phyloP scores from a whole-genome alignment of 768 basidiomycete species.

The Podaxis sp. region DNA sequence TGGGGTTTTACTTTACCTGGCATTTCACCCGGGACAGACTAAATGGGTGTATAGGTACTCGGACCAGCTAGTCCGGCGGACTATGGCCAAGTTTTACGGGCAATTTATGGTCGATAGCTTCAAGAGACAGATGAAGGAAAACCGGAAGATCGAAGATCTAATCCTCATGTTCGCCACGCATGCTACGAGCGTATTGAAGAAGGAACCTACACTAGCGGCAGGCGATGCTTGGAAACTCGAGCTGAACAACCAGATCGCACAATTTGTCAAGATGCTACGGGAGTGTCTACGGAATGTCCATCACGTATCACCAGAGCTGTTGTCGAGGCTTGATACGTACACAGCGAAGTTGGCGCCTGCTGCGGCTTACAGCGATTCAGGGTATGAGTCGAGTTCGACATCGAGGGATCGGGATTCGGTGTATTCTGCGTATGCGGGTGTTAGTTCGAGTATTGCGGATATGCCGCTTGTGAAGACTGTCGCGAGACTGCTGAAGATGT shows the following conservation, averaged over 20 bases:
- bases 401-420: conserved; percentile 58
- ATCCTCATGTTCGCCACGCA: conserved; percentile 95
- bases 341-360: conserved; percentile 75
- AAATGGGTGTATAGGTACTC: conserved; percentile 60
- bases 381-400: conserved; percentile 63
- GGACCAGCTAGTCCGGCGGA: conserved; percentile 85
- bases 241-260: conserved; percentile 87
- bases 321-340: conserved; percentile 81
- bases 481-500: conserved; percentile 71
- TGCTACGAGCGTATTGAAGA: conserved; percentile 84
- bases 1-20: conserved; percentile 41
- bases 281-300: conserved; percentile 73
- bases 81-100: conserved; percentile 91
- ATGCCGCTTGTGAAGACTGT: conserved; percentile 78
- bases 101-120: conserved; percentile 86
- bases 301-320: conserved; percentile 83
- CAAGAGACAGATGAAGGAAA: conserved; percentile 90
- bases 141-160: conserved; percentile 95
- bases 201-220: conserved; percentile 72
- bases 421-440: conserved; percentile 27
- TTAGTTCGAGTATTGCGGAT: conserved; percentile 56
- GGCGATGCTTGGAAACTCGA: conserved; percentile 93
- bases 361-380: conserved; percentile 58
- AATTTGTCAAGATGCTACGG: conserved; percentile 83
- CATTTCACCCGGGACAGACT: background rate